These are phyloP conservation scores for Wickerhamiella alocasiicola DNA, from an alignment of 805 yeast species.

Conservation along the genomic window DNA sequence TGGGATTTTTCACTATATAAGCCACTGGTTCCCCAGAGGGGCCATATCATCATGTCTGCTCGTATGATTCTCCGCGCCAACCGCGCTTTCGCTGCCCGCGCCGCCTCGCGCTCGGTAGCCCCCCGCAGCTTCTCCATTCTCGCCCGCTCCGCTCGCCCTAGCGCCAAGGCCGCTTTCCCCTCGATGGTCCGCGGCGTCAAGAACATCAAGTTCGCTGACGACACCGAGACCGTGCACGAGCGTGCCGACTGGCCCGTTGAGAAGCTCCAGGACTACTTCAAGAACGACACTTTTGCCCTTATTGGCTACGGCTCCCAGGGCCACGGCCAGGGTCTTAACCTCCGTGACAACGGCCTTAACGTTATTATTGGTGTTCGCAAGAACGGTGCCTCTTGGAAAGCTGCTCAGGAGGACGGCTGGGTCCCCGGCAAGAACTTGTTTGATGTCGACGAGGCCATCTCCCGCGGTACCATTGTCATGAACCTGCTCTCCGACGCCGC, in stretches of 20 bases:
- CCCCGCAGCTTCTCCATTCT: slow-evolving; percentile 52
- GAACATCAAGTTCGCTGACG: slow-evolving; percentile 93
- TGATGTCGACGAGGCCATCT: slow-evolving; percentile 86
- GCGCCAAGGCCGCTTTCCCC: slow-evolving; percentile 33
- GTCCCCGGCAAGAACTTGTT: slow-evolving; percentile 98
- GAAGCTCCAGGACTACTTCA: slow-evolving; percentile 90
- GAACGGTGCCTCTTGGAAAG: slow-evolving; percentile 99
- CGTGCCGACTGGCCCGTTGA: slow-evolving; percentile 99
- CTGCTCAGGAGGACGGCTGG: slow-evolving; percentile 99
- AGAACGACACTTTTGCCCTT: slow-evolving; percentile 92
- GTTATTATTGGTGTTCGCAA: slow-evolving; percentile 97
- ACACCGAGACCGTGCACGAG: slow-evolving; percentile 88
- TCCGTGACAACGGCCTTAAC: slow-evolving; percentile 97
- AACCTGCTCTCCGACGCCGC: slow-evolving; percentile 98
- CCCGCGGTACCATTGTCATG: slow-evolving; percentile 88
- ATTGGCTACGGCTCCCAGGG: slow-evolving; percentile 99
- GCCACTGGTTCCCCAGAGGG: neutral
- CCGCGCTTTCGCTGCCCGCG: slow-evolving; percentile 30
- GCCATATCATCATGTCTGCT: slow-evolving; percentile 19
- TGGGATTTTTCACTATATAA: slow-evolving; percentile 7
- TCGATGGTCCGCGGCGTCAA: slow-evolving; percentile 79
- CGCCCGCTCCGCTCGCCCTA: slow-evolving; percentile 30
- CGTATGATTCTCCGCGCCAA: slow-evolving; percentile 24
- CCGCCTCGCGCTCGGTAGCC: slow-evolving; percentile 37
- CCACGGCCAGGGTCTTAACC: slow-evolving; percentile 98